phyloP scores from a whole-genome alignment of 352 stramenopile species.

The Phytopythium chamaehyphon region DNA sequence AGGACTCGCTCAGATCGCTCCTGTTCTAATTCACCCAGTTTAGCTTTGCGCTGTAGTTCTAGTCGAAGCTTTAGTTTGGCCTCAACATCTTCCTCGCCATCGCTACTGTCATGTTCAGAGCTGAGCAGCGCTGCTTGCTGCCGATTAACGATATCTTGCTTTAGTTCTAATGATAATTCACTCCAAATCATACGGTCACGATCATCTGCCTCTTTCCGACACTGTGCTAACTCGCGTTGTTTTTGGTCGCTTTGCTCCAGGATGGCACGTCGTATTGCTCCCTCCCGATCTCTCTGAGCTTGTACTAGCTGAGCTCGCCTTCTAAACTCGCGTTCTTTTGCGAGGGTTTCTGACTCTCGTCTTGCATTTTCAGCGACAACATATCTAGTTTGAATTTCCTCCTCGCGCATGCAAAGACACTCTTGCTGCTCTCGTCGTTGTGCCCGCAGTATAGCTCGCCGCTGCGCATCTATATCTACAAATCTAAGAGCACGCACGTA shows the following conservation, averaged over 20 bases:
- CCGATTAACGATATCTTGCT: constrained; percentile 15
- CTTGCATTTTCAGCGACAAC: constrained; percentile 25
- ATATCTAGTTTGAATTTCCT: constrained; percentile 57
- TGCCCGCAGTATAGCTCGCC: constrained; percentile 23
- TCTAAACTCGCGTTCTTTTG: constrained; percentile 26
- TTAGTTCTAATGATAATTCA: constrained; percentile 19
- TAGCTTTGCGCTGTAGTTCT: constrained; percentile 21
- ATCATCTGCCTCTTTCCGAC: constrained; percentile 14
- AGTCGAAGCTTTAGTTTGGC: constrained; percentile 3
- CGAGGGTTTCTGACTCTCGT: background rate
- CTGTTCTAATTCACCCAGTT: constrained; percentile 33
- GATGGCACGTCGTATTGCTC: constrained; percentile 11
- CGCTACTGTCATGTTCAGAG: background rate
- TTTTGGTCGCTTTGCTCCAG: constrained; percentile 25
- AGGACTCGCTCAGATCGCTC: constrained; percentile 23
- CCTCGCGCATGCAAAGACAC: constrained; percentile 43
- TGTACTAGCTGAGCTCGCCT: constrained; percentile 23
- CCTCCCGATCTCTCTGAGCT: constrained; percentile 25
- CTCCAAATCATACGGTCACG: constrained; percentile 24
- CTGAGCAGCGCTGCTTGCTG: constrained; percentile 4
- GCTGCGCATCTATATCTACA: constrained; percentile 24
- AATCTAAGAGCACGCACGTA: constrained; percentile 33
- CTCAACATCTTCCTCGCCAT: constrained; percentile 4
- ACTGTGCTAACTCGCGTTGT: constrained; percentile 23
- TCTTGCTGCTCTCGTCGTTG: constrained; percentile 37